phyloP scores from a whole-genome alignment of 495 filamentous ascomycete genomes.

The Tuber magnatum region DNA sequence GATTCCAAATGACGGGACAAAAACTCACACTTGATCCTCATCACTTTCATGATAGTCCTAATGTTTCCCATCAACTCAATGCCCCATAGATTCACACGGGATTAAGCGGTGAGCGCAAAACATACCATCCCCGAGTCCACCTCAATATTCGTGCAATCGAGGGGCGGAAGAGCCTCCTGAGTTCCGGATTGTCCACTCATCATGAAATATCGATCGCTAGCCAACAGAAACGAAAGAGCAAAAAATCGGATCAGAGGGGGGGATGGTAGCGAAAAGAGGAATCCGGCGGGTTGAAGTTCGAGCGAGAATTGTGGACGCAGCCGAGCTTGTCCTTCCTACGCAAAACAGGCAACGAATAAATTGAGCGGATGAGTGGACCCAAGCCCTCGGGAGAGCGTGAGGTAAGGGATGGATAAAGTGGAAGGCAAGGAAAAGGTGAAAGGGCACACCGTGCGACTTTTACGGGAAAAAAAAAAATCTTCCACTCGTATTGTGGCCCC shows the following conservation, averaged over 20 bases:
- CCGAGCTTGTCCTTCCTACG: background rate
- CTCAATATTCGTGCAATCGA: slow-evolving; percentile 21
- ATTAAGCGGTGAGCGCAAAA: background rate
- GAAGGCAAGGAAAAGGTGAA: background rate
- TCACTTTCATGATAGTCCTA: slow-evolving; percentile 3
- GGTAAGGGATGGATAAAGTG: background rate
- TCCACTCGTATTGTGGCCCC: slow-evolving; percentile 1
- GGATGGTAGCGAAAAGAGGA: background rate
- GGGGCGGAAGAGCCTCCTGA: background rate
- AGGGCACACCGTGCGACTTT: background rate
- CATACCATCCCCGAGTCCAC: slow-evolving; percentile 33
- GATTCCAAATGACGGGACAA: background rate
- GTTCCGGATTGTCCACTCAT: background rate
- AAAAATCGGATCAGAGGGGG: background rate
- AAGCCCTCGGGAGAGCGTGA: background rate
- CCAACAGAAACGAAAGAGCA: background rate
- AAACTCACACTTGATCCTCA: slow-evolving; percentile 15
- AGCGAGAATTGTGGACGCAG: background rate
- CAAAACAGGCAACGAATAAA: background rate
- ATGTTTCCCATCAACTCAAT: background rate
- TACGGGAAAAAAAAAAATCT: background rate
- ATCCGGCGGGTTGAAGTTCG: background rate
- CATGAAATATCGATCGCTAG: background rate
- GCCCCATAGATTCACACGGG: background rate
- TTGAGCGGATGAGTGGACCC: background rate